Base-by-base conservation (phyloP, 1,284 basidiomycete genomes). In the Gomphus bonarii region DNA sequence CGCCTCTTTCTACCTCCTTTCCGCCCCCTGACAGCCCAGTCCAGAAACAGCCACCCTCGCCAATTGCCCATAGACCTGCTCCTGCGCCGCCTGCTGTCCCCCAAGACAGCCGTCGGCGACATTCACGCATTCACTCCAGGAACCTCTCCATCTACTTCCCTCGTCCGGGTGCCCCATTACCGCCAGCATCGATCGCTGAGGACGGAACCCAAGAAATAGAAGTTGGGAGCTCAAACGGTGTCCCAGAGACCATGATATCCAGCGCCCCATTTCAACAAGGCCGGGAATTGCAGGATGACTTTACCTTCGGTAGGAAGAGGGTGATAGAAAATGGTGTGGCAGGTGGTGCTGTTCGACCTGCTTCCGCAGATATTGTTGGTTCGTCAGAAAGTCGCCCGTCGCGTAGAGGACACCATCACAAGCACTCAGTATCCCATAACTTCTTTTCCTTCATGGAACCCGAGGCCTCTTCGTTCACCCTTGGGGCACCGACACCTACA, bases 131-230 rank as follows among this genome's bases (percentile, higher is more conserved):
- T 22, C 93, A 97, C 68, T 91, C 91, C 3, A 82, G 92, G 52
- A 97, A 97, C 66, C 74, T 97, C 1, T 93, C 90, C 1, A 76
- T 94, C 16, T 95, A 88, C 76, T 97, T 95, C 64, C 93, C 94
- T 3, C 79, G 85, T 43, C 90, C 91, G 0, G 89, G 87, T 3
- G 75, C 81, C 1, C 31, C 25, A 16, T 63, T 80, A 1, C 79
- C 81, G 0, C 70, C 75, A 0, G 74, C 77, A 1, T 75, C 80
- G 3, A 88, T 89, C 48, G 75, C 80, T 2, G 85, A 88, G 67
- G 84, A 87, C 64, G 82, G 79, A 28, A 66, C 69, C 0, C 79
- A 82, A 61, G 80, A 83, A 62, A 63, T 80, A 18, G 75, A 78
- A 28, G 68, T 76, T n/a, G 67, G 64, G 25, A 58, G 74, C 18